These are phyloP conservation scores for Myriosclerotinia scirpicola DNA, from an alignment of 2,329 filamentous ascomycete species.

Conservation along the genomic window DNA sequence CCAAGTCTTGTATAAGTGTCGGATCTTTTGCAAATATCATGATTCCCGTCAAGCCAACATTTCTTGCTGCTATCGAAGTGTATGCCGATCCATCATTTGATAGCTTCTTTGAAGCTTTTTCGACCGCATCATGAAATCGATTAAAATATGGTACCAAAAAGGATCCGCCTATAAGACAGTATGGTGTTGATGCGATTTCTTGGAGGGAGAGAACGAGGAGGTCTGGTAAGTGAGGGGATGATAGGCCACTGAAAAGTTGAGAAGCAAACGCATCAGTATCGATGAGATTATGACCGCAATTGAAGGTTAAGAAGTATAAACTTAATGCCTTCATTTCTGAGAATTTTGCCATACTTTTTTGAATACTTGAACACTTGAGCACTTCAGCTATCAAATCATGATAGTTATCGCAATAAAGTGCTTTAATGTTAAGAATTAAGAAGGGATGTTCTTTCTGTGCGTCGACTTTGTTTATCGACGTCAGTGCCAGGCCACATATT, in stretches of 20 bases:
- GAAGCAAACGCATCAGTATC: slow-evolving; percentile 68
- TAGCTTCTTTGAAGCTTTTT: slow-evolving; percentile 56
- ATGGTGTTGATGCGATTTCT: slow-evolving; percentile 81
- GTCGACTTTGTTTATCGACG: background rate
- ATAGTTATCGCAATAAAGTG: background rate
- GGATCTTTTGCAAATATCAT: slow-evolving; percentile 76
- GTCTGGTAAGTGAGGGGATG: slow-evolving; percentile 57
- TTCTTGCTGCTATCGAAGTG: slow-evolving; percentile 66
- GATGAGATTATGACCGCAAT: slow-evolving; percentile 74
- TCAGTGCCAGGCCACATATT: slow-evolving; percentile 13
- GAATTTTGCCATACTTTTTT: background rate
- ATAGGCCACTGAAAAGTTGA: slow-evolving; percentile 64
- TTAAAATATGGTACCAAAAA: slow-evolving; percentile 75
- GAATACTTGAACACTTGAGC: background rate
- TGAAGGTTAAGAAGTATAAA: slow-evolving; percentile 83
- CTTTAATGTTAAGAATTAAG: background rate
- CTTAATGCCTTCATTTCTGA: slow-evolving; percentile 48
- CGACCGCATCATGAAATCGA: slow-evolving; percentile 68
- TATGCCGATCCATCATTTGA: slow-evolving; percentile 50
- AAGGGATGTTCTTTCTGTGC: background rate
- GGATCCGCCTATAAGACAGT: slow-evolving; percentile 82
- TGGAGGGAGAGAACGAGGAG: slow-evolving; percentile 72
- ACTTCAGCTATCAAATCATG: background rate
- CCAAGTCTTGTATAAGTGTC: slow-evolving; percentile 61
- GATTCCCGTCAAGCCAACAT: slow-evolving; percentile 86